Conservation (phyloP, 2,329 filamentous ascomycete species). For the Chaetothyriales sp. region DNA sequence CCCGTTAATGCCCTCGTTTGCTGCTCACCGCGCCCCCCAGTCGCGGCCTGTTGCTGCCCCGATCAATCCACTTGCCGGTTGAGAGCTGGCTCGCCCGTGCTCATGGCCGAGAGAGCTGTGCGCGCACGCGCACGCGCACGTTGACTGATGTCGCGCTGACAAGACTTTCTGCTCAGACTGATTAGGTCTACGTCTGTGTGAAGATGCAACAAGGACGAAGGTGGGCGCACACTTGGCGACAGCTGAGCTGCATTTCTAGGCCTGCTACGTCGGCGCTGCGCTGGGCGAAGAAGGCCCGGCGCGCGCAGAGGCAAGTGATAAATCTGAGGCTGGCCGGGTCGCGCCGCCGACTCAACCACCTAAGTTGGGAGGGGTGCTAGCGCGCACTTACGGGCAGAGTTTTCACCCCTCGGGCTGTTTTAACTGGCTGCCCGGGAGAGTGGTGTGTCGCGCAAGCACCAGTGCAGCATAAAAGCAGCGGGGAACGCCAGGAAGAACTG, state of each 20-base stretch:
- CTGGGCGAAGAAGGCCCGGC: background rate
- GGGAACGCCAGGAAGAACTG: background rate
- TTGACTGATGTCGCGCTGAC: no score
- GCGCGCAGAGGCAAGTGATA: background rate
- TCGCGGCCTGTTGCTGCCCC: no score
- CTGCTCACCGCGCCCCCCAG: no score
- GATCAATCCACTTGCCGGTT: no score
- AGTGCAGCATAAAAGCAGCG: background rate
- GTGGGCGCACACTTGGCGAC: background rate
- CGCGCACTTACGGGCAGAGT: no score
- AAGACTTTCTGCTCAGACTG: background rate
- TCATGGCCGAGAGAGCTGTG: no score
- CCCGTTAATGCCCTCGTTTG: background rate
- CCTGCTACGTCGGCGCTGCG: background rate
- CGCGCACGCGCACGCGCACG: no score
- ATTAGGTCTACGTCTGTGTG: background rate
- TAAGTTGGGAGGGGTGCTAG: no score
- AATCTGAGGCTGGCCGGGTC: background rate
- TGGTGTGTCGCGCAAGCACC: background rate
- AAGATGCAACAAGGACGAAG: background rate
- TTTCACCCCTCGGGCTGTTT: background rate
- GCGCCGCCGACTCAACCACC: background rate
- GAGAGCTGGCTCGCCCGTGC: no score
- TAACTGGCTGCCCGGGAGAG: background rate
- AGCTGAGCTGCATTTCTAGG: background rate